Evolutionary conservation across 257 asterid genomes (phyloP).

Genomic region (Gynochthodes officinalis): DNA sequence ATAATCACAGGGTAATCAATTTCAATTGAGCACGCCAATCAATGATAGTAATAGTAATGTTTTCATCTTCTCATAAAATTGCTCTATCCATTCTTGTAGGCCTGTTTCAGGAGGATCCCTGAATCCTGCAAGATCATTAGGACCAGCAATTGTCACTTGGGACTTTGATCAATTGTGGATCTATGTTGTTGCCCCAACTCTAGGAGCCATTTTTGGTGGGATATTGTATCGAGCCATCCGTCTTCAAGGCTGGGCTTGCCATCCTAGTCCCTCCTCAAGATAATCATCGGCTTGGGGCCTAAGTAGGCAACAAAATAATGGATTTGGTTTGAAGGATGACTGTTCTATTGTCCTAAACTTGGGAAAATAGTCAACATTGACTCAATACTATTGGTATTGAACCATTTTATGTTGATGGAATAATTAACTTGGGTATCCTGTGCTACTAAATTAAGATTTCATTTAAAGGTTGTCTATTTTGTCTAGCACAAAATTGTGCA

Average conservation of each 20-base stretch:
- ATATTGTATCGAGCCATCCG: slow-evolving; percentile 56
- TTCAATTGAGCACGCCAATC: no score
- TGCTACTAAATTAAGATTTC: not conserved
- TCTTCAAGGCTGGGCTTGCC: slow-evolving; percentile 76
- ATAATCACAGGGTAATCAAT: slow-evolving; percentile 66
- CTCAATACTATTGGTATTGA: no score
- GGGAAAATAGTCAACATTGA: no score
- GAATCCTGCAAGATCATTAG: slow-evolving; percentile 95
- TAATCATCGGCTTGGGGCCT: no score
- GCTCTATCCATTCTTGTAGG: slow-evolving; percentile 29
- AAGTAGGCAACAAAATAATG: no score
- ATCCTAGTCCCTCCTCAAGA: slow-evolving; percentile 11
- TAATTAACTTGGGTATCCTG: no score
- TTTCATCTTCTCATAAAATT: no score
- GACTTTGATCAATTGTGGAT: slow-evolving; percentile 64
- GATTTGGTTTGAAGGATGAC: no score
- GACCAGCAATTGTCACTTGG: slow-evolving; percentile 84
- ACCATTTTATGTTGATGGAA: no score
- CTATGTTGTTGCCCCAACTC: slow-evolving; percentile 67
- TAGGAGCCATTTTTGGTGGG: slow-evolving; percentile 70
- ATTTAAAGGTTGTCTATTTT: not conserved
- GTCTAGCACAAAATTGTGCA: not conserved
- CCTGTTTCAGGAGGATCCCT: slow-evolving; percentile 90
- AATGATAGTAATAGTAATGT: no score
- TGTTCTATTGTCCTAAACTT: no score